These are phyloP conservation scores for Rhodotorula diobovata DNA, from an alignment of 768 basidiomycete species.

Conservation along the genomic window DNA sequence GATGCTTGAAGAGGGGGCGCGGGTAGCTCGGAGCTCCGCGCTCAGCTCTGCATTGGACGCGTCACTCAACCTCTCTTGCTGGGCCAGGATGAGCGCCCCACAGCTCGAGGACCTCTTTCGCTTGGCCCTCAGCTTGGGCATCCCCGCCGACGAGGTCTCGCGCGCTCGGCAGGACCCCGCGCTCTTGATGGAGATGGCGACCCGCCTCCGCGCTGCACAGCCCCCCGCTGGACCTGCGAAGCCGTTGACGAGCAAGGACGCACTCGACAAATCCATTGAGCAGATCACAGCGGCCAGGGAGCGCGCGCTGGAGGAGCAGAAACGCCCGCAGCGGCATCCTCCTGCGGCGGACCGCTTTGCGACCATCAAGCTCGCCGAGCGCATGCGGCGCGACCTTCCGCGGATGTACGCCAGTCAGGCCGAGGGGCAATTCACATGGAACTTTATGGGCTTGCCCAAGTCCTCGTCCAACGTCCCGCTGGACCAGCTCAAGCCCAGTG, in stretches of 20 bases:
- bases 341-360: background rate
- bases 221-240: too few species aligned
- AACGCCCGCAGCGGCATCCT: too few species aligned
- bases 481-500: background rate
- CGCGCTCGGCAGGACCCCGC: background rate
- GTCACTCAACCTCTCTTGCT: constrained; percentile 2
- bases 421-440: background rate
- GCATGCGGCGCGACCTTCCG: background rate
- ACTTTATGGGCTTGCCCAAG: background rate
- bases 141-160: background rate
- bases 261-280: background rate
- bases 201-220: too few species aligned
- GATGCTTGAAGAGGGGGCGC: too few species aligned
- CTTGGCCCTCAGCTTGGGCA: background rate
- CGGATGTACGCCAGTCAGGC: background rate
- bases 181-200: too few species aligned
- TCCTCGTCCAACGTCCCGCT: background rate
- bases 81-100: background rate
- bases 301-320: background rate
- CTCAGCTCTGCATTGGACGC: constrained; percentile 6
- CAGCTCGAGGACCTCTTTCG: background rate
- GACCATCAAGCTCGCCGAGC: background rate
- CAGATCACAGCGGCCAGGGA: background rate
- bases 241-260: too few species aligned
- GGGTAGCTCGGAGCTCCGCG: too few species aligned